Base-by-base conservation (phyloP, 208 protist species). In the Leishmania tropica region DNA sequence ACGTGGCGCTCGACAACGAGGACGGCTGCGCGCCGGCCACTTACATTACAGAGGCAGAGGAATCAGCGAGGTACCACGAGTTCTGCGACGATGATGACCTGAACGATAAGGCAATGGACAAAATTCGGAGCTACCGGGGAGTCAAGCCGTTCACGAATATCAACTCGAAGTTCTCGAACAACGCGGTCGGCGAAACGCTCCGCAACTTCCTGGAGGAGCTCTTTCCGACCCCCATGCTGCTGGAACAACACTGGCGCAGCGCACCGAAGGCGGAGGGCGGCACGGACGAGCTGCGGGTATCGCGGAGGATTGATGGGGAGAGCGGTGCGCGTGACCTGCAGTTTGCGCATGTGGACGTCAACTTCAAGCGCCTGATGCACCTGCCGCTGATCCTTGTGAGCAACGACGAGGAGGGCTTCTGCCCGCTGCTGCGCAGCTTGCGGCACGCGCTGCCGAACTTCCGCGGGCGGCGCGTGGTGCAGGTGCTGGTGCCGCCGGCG, bases 401-500 rank as follows among this genome's bases (percentile, higher is more conserved):
- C 77, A 80, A 80, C 77, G 77, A 80, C 67, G 77, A 80, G 77
- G 77, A 80, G 77, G 77, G 77, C 65, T 80, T 80, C 77, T 80
- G 77, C 67, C 77, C 77, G 64, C 77, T 80, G 77, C 67, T 80
- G 37, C 77, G 77, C 77, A 80, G 77, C 35, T 64, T 80, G 77
- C 77, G 77, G 2, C 77, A 80, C 67, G 77, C 45, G 19, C 5
- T 80, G 77, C 77, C 77, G 2, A 17, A 31, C 56, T 80, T 80
- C 53, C 64, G 77, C 21, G 77, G 77, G 10, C 48, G 28, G 51
- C 77, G 77, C 45, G 37, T 80, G 17, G 77, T 80, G 77, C 77
- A 80, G 67, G 65, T 80, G 67, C 77, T 80, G 51, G 77, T 80
- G 51, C 77, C 78, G 54, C 78, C 70, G 42, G 78, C 54, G 54